Conservation (phyloP, 2,329 filamentous ascomycete genomes). For the Teratosphaeriaceae sp. region DNA sequence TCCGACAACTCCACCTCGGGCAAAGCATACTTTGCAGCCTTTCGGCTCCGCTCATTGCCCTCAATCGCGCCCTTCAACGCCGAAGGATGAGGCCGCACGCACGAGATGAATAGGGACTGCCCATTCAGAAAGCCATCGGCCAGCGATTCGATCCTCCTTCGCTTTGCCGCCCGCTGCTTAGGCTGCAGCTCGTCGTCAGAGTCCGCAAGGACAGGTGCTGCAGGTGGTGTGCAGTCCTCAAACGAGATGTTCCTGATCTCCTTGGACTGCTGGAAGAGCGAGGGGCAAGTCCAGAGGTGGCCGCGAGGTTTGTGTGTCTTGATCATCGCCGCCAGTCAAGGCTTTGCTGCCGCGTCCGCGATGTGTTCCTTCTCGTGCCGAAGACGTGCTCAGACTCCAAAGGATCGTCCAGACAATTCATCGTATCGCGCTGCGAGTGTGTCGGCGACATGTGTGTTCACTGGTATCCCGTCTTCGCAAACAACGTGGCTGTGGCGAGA, state of each 20-base stretch:
- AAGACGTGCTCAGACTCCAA: too few species aligned
- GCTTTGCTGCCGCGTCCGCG: too few species aligned
- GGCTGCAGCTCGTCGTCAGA: slow-evolving; percentile 53
- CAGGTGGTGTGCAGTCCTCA: slow-evolving; percentile 15
- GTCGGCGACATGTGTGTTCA: too few species aligned
- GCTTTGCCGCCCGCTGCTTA: slow-evolving; percentile 44
- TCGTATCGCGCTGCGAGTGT: too few species aligned
- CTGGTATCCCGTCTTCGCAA: too few species aligned
- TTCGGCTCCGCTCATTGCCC: slow-evolving; percentile 50
- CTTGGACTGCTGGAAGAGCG: slow-evolving; percentile 24
- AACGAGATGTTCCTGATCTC: slow-evolving; percentile 21
- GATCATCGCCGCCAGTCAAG: slow-evolving; percentile 16
- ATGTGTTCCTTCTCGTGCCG: too few species aligned
- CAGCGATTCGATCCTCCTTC: slow-evolving; percentile 52
- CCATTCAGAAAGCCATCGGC: slow-evolving; percentile 55
- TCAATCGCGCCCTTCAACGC: slow-evolving; percentile 30
- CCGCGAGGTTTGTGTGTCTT: slow-evolving; percentile 24
- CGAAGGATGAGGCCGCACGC: slow-evolving; percentile 38
- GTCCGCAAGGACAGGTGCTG: slow-evolving; percentile 45
- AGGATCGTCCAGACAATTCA: too few species aligned
- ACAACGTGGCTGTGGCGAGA: too few species aligned
- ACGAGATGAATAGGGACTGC: slow-evolving; percentile 50
- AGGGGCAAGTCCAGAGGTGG: slow-evolving; percentile 23
- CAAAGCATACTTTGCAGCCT: slow-evolving; percentile 7
- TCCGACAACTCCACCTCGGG: neutral